Percentiles rank a stretch among this genome's conserved stretches.
These are phyloP conservation scores for Nectriaceae sp. DNA, from an alignment of 2,329 filamentous ascomycete species.

Conservation along the genomic window DNA sequence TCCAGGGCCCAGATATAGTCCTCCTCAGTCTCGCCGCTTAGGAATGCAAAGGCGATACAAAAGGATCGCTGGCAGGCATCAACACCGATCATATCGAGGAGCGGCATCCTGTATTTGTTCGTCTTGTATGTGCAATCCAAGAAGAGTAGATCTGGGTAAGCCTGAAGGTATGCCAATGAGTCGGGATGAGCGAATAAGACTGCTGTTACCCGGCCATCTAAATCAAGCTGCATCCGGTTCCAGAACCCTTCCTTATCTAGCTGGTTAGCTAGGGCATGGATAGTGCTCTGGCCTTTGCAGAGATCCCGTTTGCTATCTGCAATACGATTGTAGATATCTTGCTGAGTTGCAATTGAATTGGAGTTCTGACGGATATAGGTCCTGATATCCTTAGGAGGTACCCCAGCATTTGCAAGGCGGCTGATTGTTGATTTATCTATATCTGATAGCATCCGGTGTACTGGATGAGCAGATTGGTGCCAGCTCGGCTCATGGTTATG, in stretches of 20 bases:
- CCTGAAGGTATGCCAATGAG: conserved; percentile 16
- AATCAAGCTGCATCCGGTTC: conserved; percentile 13
- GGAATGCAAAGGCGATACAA: conserved; percentile 14
- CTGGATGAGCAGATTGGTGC: conserved; percentile 9
- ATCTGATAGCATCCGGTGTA: conserved; percentile 6
- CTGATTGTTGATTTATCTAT: conserved; percentile 7
- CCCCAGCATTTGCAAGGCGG: conserved; percentile 10
- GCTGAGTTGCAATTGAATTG: conserved; percentile 16
- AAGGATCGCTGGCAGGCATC: neutral
- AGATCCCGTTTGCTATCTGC: conserved; percentile 12
- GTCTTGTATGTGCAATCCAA: too few species aligned
- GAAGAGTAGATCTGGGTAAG: conserved; percentile 14
- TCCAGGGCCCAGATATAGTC: conserved; percentile 18
- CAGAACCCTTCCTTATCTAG: too few species aligned
- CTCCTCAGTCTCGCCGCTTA: conserved; percentile 12
- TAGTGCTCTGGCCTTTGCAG: conserved; percentile 17
- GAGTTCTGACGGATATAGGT: conserved; percentile 15
- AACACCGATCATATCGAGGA: too few species aligned
- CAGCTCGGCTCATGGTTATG: too few species aligned
- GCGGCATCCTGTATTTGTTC: too few species aligned
- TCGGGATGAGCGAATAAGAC: too few species aligned
- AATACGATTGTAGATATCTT: conserved; percentile 24
- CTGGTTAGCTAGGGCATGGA: conserved; percentile 19
- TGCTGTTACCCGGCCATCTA: conserved; percentile 14
- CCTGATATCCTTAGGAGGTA: conserved; percentile 15